Conservation (phyloP, 1,139 yeast species). For the Tardiomyces digboiensis region DNA sequence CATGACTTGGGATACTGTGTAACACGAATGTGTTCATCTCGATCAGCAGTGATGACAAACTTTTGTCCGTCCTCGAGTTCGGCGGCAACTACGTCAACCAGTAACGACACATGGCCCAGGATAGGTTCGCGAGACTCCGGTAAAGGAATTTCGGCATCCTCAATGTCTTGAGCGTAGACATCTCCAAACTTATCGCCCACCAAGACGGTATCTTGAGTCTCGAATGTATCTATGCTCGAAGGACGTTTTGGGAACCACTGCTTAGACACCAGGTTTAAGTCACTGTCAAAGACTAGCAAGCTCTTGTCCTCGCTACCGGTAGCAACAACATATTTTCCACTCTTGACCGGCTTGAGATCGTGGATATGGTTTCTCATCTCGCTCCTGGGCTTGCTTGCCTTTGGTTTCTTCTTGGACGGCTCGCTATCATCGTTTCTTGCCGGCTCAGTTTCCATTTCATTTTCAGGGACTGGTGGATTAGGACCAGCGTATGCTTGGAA, state of each 20-base stretch:
- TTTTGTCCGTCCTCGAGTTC: conserved; percentile 35
- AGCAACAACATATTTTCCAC: conserved; percentile 49
- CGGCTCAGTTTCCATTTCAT: not conserved
- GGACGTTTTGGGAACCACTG: conserved; percentile 88
- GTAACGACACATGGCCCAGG: conserved; percentile 95
- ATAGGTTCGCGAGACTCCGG: conserved; percentile 50
- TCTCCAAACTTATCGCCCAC: conserved; percentile 99
- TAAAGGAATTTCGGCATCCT: conserved; percentile 8
- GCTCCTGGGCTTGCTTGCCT: not conserved
- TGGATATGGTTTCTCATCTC: conserved; percentile 34
- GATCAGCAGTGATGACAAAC: conserved; percentile 70
- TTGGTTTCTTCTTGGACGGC: not conserved
- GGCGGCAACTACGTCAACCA: conserved; percentile 57
- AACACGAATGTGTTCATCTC: conserved; percentile 95
- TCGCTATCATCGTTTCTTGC: not conserved
- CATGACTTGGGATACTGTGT: conserved; percentile 72
- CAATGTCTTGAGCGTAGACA: conserved; percentile 39
- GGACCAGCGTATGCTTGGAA: not conserved
- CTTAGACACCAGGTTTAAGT: conserved; percentile 49
- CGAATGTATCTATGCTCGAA: conserved; percentile 54
- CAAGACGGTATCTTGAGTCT: conserved; percentile 40
- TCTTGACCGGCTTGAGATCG: conserved; percentile 42
- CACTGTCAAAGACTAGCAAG: conserved; percentile 43
- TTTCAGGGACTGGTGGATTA: not conserved
- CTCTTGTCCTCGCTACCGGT: conserved; percentile 83